Percentiles rank a stretch among this genome's conserved stretches.
These are phyloP conservation scores for Globisporangium acanthophoron DNA, from an alignment of 352 stramenopile species.

Conservation along the genomic window DNA sequence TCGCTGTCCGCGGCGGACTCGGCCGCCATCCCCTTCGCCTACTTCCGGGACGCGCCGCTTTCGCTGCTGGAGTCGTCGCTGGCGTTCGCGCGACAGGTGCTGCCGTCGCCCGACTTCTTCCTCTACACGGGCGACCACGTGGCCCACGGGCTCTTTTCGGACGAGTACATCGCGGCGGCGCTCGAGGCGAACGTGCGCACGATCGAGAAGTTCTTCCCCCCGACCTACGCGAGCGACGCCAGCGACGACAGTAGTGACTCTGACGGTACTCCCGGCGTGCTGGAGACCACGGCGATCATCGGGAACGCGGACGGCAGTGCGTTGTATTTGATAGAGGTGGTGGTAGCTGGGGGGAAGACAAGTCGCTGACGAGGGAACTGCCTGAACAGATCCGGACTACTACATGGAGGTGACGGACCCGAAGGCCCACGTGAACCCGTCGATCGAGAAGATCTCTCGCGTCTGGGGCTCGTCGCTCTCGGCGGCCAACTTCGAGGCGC, in stretches of 20 bases:
- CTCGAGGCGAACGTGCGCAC: constrained; percentile 61
- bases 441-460: constrained; percentile 45
- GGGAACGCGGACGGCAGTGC: constrained; percentile 74
- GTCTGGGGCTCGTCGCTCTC: constrained; percentile 58
- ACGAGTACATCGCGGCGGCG: constrained; percentile 52
- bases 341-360: background rate
- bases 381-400: constrained; percentile 50
- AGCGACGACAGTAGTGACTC: constrained; percentile 6
- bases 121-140: constrained; percentile 81
- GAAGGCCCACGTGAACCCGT: constrained; percentile 39
- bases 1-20: constrained; percentile 28
- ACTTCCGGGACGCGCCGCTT: constrained; percentile 49
- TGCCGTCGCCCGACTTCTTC: constrained; percentile 58
- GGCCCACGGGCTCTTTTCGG: constrained; percentile 54
- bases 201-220: constrained; percentile 67
- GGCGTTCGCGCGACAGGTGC: constrained; percentile 44
- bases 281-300: constrained; percentile 69
- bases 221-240: background rate
- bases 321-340: constrained; percentile 4
- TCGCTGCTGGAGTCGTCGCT: constrained; percentile 65
- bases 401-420: constrained; percentile 72
- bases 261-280: constrained; percentile 4
- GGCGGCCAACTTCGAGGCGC: constrained; percentile 38
- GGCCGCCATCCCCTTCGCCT: constrained; percentile 31
- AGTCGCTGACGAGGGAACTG: no score